These are phyloP conservation scores for Jamesozyma hellenica DNA, from an alignment of 805 yeast genomes.

Conservation along the genomic window DNA sequence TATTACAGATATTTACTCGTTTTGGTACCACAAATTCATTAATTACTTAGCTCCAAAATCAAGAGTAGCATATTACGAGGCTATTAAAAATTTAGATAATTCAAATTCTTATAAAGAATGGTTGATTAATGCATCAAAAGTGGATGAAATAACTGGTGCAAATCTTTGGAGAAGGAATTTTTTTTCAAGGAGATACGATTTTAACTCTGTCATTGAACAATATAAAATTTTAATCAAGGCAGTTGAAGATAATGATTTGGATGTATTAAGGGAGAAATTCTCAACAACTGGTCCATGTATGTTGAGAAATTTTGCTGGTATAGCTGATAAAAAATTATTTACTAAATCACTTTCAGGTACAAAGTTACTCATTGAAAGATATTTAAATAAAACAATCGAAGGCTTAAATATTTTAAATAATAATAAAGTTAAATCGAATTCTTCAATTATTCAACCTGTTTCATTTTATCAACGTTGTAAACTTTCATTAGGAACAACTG, in stretches of 20 bases:
- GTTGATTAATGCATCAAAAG: slow-evolving; percentile 42
- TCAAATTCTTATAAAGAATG: slow-evolving; percentile 62
- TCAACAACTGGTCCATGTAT: slow-evolving; percentile 59
- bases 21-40: slow-evolving; percentile 30
- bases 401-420: slow-evolving; percentile 52
- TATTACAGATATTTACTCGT: slow-evolving; percentile 33
- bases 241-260: slow-evolving; percentile 43
- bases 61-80: slow-evolving; percentile 30
- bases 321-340: slow-evolving; percentile 67
- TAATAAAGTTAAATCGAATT: slow-evolving; percentile 24
- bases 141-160: slow-evolving; percentile 44
- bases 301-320: slow-evolving; percentile 84
- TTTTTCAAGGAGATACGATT: slow-evolving; percentile 73
- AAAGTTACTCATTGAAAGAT: slow-evolving; percentile 65
- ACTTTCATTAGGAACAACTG: slow-evolving; percentile 84
- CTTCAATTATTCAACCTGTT: slow-evolving; percentile 33
- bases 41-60: slow-evolving; percentile 26
- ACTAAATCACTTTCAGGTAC: slow-evolving; percentile 82
- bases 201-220: slow-evolving; percentile 67
- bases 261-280: slow-evolving; percentile 51
- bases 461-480: slow-evolving; percentile 76
- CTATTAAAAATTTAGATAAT: slow-evolving; percentile 38
- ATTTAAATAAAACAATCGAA: slow-evolving; percentile 59
- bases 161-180: slow-evolving; percentile 76
- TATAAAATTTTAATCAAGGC: slow-evolving; percentile 53